phyloP scores from a whole-genome alignment of 2,329 filamentous ascomycete genomes.

The Talaromyces pinophilus region DNA sequence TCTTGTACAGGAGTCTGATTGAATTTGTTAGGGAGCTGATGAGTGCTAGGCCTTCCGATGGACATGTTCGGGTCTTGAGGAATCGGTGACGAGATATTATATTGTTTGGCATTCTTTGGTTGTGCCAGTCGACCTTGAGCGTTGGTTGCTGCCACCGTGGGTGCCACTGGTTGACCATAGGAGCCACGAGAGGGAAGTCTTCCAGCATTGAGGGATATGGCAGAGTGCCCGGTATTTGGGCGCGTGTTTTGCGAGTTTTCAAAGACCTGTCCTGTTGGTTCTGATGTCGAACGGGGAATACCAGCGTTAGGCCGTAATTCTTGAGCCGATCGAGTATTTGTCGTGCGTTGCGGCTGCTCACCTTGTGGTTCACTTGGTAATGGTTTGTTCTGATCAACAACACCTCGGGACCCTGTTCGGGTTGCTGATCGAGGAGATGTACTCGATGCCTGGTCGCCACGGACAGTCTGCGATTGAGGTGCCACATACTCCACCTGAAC shows the following conservation, averaged over 20 bases:
- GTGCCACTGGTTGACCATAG: constrained; percentile 85
- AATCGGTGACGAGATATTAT: constrained; percentile 70
- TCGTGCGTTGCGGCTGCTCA: constrained; percentile 23
- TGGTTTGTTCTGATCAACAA: constrained; percentile 43
- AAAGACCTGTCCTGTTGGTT: constrained; percentile 58
- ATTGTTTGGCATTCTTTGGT: constrained; percentile 65
- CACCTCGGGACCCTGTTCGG: constrained; percentile 15
- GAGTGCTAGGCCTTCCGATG: constrained; percentile 62
- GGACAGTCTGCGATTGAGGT: constrained; percentile 79
- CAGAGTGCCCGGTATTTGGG: constrained; percentile 79
- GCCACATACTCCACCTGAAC: constrained; percentile 98
- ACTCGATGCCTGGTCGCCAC: constrained; percentile 56
- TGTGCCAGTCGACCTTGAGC: constrained; percentile 88
- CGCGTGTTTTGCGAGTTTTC: constrained; percentile 54
- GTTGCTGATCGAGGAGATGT: constrained; percentile 26
- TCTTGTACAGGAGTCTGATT: constrained; percentile 56
- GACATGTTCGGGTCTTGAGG: constrained; percentile 56
- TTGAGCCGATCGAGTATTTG: constrained; percentile 28
- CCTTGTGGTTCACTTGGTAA: constrained; percentile 33
- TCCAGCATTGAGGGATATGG: constrained; percentile 63
- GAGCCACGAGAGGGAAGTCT: constrained; percentile 73
- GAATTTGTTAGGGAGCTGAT: constrained; percentile 60
- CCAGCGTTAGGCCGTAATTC: constrained; percentile 52
- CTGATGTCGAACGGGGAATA: constrained; percentile 56
- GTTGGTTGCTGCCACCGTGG: constrained; percentile 83